These are phyloP conservation scores for Trichoderma gamsii DNA, from an alignment of 495 filamentous ascomycete genomes.

Conservation along the genomic window DNA sequence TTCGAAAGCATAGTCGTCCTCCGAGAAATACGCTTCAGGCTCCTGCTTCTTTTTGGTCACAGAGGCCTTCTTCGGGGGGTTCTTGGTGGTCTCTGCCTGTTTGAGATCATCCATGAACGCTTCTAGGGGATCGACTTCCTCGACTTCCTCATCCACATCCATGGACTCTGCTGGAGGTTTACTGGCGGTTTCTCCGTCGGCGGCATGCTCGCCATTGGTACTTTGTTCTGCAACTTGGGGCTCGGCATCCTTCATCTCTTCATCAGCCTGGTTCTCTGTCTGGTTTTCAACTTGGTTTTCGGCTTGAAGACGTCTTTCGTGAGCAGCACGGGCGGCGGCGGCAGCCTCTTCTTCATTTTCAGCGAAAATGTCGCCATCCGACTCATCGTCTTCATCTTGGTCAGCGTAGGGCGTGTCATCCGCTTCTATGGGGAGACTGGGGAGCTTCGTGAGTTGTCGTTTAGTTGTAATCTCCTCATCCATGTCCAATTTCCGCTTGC, in stretches of 20 bases:
- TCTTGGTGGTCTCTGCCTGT: slow-evolving; percentile 28
- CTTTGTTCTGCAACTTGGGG: background rate
- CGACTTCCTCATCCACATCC: slow-evolving; percentile 29
- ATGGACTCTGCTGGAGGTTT: slow-evolving; percentile 23
- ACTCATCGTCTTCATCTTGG: slow-evolving; percentile 59
- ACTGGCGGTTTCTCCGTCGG: slow-evolving; percentile 36
- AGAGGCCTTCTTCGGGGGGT: slow-evolving; percentile 30
- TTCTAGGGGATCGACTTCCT: slow-evolving; percentile 85
- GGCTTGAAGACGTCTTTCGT: slow-evolving; percentile 43
- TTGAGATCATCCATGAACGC: slow-evolving; percentile 87
- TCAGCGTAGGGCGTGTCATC: slow-evolving; percentile 53
- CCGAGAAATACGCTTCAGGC: slow-evolving; percentile 78
- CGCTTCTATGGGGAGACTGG: slow-evolving; percentile 62
- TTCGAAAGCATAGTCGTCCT: slow-evolving; percentile 71
- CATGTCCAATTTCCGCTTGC: slow-evolving; percentile 72
- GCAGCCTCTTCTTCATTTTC: slow-evolving; percentile 82
- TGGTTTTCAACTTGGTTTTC: slow-evolving; percentile 27
- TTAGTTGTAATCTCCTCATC: slow-evolving; percentile 80
- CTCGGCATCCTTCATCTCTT: slow-evolving; percentile 24
- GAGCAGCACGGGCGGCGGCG: slow-evolving; percentile 70
- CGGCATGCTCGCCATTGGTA: background rate
- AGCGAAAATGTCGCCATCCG: slow-evolving; percentile 69
- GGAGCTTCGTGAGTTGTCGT: slow-evolving; percentile 82
- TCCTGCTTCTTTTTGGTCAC: slow-evolving; percentile 47
- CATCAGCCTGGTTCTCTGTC: slow-evolving; percentile 47